Evolutionary conservation across 1,284 basidiomycete species (phyloP).

Genomic region (Pisolithus thermaeus): DNA sequence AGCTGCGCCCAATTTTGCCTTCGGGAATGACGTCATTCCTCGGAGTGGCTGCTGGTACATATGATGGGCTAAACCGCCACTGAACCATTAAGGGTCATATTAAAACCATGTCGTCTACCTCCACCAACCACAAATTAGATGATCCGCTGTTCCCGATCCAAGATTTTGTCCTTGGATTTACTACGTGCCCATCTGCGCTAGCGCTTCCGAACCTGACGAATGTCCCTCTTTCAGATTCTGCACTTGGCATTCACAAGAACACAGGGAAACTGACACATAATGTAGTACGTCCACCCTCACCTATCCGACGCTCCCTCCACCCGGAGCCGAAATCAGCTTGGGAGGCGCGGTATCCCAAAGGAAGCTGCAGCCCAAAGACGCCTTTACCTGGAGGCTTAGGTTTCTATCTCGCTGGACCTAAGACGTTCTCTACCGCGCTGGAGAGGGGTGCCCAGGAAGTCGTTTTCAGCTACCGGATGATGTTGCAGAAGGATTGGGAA

Average conservation of each 20-base stretch:
- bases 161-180: slow-evolving; percentile 27
- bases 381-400: slow-evolving; percentile 52
- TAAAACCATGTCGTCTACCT: background rate
- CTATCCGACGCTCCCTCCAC: slow-evolving; percentile 6
- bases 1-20: too few species aligned
- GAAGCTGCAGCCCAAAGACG: slow-evolving; percentile 53
- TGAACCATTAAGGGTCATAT: too few species aligned
- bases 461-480: slow-evolving; percentile 51
- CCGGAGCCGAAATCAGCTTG: slow-evolving; percentile 37
- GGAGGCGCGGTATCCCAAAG: slow-evolving; percentile 56
- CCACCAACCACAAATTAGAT: background rate
- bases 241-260: slow-evolving; percentile 45
- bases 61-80: too few species aligned
- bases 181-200: slow-evolving; percentile 17
- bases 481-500: slow-evolving; percentile 51
- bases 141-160: slow-evolving; percentile 21
- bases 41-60: too few species aligned
- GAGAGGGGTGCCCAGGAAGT: slow-evolving; percentile 39
- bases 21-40: too few species aligned
- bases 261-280: slow-evolving; percentile 35
- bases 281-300: slow-evolving; percentile 31
- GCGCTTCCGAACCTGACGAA: slow-evolving; percentile 2
- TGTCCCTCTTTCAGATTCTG: slow-evolving; percentile 30
- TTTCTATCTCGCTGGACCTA: slow-evolving; percentile 51
- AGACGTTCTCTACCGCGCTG: slow-evolving; percentile 32